Evolutionary conservation across 768 basidiomycete genomes (phyloP), one percentile per base, ranked within the genome.

Genomic region (Sistotremastrum suecicum): DNA sequence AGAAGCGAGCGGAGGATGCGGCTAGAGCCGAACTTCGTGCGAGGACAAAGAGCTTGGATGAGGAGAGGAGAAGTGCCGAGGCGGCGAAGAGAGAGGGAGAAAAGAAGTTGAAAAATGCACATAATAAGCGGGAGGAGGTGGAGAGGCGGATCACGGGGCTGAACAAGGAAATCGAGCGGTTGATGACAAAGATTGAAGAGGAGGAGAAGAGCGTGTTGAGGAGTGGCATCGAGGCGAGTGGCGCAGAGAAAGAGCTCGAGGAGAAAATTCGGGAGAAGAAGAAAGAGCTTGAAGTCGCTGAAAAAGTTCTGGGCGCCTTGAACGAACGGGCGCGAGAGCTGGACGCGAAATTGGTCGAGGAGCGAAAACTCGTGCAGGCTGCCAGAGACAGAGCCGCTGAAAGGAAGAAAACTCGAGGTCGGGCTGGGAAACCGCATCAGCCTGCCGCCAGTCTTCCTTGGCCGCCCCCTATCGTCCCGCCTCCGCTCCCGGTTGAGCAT

Each of bases 11-110:
- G 51, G 94, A 98, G 58, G 94, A 99, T 54, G 67, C 69, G 3
- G 72, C 75, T 28, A 75, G 86, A 43, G 62, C 72, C 28, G 91
- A 95, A 57, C 65, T 86, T 46, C 91, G 89, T 61, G 61, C 72
- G n/a, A 79, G 81, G 42, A 85, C 84, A 41, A 94, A 92, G 63
- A 60, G 69, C 2, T 66, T 97, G 2, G 94, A 99, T 53, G 94
- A 99, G 59, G 66, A 76, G 45, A 85, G 82, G 62, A 80, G 94
- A 33, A 67, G 67, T 31, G 88, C 90, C 7, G 95, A 99, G 62
- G 68, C 74, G 43, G 62, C 69, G 43, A 83, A 78, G 58, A 73
- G 78, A 39, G 92, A 97, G 41, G 88, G 83, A 3, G 94, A 98
- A 63, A 90, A 86, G 67, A 80, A 80, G 53, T 70, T 92, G 48